phyloP scores from a whole-genome alignment of 352 stramenopile species.

The Phytophthora cajani region DNA sequence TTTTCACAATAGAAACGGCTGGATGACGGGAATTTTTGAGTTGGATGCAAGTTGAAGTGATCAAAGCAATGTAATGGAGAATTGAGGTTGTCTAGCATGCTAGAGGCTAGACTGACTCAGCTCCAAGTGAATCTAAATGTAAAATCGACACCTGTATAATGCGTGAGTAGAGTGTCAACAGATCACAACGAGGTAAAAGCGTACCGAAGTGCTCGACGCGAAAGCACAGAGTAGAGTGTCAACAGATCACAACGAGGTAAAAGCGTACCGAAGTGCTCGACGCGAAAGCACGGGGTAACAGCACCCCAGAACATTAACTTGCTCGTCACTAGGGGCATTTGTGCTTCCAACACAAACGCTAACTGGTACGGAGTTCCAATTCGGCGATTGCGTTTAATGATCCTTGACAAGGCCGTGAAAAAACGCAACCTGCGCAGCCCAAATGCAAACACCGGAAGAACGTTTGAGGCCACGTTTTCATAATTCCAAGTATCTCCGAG shows the following conservation, averaged over 20 bases:
- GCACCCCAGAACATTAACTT: neutral
- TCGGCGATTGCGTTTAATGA: constrained; percentile 10
- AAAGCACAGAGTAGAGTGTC: neutral
- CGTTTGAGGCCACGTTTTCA: neutral
- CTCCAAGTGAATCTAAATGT: neutral
- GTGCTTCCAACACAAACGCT: constrained; percentile 36
- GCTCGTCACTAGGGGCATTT: neutral
- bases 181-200: neutral
- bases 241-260: neutral
- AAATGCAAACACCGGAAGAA: constrained; percentile 26
- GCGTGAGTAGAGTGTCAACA: no score
- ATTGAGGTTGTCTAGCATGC: neutral
- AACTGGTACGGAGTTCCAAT: constrained; percentile 21
- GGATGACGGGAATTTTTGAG: neutral
- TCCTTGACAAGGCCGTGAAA: constrained; percentile 10
- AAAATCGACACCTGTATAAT: neutral
- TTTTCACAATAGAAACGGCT: neutral
- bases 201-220: neutral
- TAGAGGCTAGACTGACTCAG: neutral
- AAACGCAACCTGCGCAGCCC: constrained; percentile 15
- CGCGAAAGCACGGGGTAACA: neutral
- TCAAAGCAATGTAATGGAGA: neutral
- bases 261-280: neutral
- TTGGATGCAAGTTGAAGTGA: neutral
- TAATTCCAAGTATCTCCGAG: constrained; percentile 13